phyloP scores from a whole-genome alignment of 1,284 basidiomycete species.

The Naganishia cerealis region DNA sequence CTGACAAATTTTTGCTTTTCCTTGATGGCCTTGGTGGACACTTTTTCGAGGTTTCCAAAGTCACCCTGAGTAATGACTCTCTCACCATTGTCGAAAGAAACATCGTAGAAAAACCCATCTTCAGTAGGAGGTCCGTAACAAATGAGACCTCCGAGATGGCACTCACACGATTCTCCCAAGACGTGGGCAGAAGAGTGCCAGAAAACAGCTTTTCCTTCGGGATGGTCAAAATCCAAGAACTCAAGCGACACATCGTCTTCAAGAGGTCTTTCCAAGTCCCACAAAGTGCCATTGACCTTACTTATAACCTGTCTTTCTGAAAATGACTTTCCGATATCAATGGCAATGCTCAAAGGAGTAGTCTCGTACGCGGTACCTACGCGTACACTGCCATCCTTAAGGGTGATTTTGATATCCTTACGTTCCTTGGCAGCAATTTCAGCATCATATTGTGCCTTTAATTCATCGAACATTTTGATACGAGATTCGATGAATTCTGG shows the following conservation, averaged over 20 bases:
- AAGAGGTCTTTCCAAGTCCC: conserved; percentile 93
- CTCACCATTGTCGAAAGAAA: conserved; percentile 59
- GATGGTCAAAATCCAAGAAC: conserved; percentile 89
- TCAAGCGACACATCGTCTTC: conserved; percentile 79
- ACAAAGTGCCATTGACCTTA: conserved; percentile 86
- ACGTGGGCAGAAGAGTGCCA: conserved; percentile 99
- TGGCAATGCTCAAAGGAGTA: too few relatives aligned
- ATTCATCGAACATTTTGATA: too few relatives aligned
- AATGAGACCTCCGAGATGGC: conserved; percentile 87
- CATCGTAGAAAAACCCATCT: conserved; percentile 99
- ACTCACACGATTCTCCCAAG: conserved; percentile 92
- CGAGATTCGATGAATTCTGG: too few relatives aligned
- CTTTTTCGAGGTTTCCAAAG: conserved; percentile 84
- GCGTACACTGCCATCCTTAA: too few relatives aligned
- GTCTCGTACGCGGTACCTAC: too few relatives aligned
- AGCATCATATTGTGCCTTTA: too few relatives aligned
- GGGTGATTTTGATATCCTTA: too few relatives aligned
- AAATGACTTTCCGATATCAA: too few relatives aligned
- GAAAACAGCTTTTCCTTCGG: conserved; percentile 85
- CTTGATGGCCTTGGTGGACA: conserved; percentile 84
- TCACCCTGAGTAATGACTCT: conserved; percentile 68
- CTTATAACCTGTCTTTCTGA: too few relatives aligned
- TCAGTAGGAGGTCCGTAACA: conserved; percentile 91
- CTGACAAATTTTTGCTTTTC: conserved; percentile 98
- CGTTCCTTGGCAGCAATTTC: too few relatives aligned